Percentiles rank a stretch among this genome's conserved stretches.
phyloP scores from a whole-genome alignment of 345 rosid species.

The Eucalyptus fibrosa region DNA sequence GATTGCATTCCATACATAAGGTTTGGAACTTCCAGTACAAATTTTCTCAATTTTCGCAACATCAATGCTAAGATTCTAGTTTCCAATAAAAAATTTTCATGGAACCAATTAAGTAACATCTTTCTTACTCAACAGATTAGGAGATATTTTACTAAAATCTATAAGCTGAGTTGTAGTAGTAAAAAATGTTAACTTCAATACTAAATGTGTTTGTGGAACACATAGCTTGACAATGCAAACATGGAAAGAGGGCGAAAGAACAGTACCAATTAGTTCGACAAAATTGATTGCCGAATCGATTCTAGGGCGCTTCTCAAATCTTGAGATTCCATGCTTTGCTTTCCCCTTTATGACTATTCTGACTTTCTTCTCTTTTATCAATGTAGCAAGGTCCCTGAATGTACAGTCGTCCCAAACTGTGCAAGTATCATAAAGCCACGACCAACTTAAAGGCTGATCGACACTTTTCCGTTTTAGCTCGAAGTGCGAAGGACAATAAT shows the following conservation, averaged over 20 bases:
- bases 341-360: neutral
- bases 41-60: neutral
- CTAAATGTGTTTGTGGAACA: neutral
- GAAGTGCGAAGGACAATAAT: neutral
- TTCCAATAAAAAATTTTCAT: neutral
- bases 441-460: neutral
- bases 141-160: neutral
- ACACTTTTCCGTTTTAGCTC: neutral
- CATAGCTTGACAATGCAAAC: neutral
- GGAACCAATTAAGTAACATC: neutral
- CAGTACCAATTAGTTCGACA: neutral
- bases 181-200: neutral
- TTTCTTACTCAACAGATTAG: neutral
- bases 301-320: neutral
- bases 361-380: neutral
- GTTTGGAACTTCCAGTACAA: neutral
- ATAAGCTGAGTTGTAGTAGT: neutral
- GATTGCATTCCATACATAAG: neutral
- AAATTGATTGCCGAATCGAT: neutral
- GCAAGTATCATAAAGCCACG: neutral
- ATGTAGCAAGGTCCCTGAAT: neutral
- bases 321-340: neutral
- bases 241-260: neutral
- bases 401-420: neutral
- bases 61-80: neutral